Evolutionary conservation across 176 grass and related monocot species (phyloP).

Genomic region (Triticum timopheevii): DNA sequence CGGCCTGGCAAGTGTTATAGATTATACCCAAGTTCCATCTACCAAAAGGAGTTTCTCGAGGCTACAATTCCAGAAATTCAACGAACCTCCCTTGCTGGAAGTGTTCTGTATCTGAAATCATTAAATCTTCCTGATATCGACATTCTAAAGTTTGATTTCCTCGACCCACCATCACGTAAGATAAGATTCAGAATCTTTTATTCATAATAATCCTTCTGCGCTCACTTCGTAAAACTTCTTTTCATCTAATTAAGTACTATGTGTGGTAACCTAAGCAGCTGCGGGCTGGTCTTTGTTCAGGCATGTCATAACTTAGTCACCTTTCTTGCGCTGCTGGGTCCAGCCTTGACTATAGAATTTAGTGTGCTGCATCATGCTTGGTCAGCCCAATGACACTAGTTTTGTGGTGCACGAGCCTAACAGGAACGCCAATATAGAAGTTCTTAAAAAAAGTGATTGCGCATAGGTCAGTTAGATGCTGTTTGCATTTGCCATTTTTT

Average conservation of each 20-base stretch:
- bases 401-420: constrained; percentile 9
- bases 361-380: neutral
- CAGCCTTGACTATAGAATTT: neutral
- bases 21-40: constrained; percentile 69
- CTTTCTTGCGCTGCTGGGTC: neutral
- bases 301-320: neutral
- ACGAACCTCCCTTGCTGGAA: constrained; percentile 85
- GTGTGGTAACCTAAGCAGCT: neutral
- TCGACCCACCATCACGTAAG: constrained; percentile 99
- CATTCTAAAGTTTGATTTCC: constrained; percentile 96
- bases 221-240: neutral
- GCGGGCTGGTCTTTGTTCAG: neutral
- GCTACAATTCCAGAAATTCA: constrained; percentile 92
- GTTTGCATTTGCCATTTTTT: neutral
- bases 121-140: constrained; percentile 86
- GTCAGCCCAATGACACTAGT: neutral
- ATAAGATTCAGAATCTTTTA: constrained; percentile 32
- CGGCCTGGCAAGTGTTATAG: constrained; percentile 90
- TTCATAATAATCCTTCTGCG: constrained; percentile 18
- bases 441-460: neutral
- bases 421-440: neutral
- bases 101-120: constrained; percentile 86
- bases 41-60: constrained; percentile 83
- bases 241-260: neutral
- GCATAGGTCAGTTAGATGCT: neutral